Percentiles rank a stretch among this genome's conserved stretches.
Evolutionary conservation across 1,284 basidiomycete genomes (phyloP).

Genomic region (Xanthoconium separans): DNA sequence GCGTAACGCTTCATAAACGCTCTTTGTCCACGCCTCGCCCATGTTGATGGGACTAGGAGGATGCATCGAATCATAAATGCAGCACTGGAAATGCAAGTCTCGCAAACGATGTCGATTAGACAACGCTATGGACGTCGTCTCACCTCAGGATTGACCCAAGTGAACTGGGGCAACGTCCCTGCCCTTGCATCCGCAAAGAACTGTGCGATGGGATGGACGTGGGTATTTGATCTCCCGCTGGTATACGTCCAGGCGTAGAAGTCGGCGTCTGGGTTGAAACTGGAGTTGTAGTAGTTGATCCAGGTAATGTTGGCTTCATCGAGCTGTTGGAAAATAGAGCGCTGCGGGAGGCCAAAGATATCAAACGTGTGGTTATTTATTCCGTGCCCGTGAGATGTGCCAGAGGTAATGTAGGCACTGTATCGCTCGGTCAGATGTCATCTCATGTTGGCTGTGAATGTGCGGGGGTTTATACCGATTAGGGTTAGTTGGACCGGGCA

Average conservation of each 20-base stretch:
- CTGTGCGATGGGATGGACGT: constrained; percentile 17
- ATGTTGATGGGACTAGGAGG: constrained; percentile 27
- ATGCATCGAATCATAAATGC: constrained; percentile 28
- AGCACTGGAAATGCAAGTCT: constrained; percentile 15
- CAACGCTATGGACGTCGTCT: neutral
- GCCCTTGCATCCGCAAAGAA: constrained; percentile 25
- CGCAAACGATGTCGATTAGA: neutral
- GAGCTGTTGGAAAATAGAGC: constrained; percentile 28
- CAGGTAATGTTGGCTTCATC: constrained; percentile 28
- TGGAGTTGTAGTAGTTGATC: constrained; percentile 29
- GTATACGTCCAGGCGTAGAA: constrained; percentile 25
- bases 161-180: constrained; percentile 26
- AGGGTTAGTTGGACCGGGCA: constrained; percentile 27
- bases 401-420: constrained; percentile 27
- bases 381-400: constrained; percentile 27
- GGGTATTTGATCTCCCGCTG: constrained; percentile 19
- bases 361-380: constrained; percentile 16
- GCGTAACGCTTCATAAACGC: constrained; percentile 25
- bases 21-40: constrained; percentile 27
- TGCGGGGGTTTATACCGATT: constrained; percentile 16
- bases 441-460: neutral
- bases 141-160: constrained; percentile 30
- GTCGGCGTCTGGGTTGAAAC: constrained; percentile 25
- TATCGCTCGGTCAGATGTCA: neutral
- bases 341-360: constrained; percentile 25